Conservation (phyloP, 2,329 filamentous ascomycete genomes). For the Gaeumannomyces sp. region DNA sequence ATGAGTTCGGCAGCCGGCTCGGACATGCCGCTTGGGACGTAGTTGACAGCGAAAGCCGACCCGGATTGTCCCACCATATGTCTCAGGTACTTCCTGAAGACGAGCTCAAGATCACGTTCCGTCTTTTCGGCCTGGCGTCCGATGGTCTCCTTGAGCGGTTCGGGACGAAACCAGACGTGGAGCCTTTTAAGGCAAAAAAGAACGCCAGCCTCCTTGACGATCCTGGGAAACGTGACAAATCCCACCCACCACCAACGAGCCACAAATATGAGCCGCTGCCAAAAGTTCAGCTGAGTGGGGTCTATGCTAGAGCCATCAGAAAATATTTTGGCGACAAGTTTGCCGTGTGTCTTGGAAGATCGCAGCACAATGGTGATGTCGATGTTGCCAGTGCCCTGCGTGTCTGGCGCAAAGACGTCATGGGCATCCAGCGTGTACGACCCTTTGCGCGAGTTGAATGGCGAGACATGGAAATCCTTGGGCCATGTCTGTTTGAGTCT, state of each 20-base stretch:
- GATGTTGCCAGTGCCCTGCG: conserved; percentile 36
- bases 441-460: conserved; percentile 61
- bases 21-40: conserved; percentile 44
- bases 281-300: conserved; percentile 35
- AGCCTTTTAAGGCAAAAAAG: conserved; percentile 53
- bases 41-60: conserved; percentile 42
- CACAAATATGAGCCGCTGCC: conserved; percentile 42
- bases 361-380: conserved; percentile 55
- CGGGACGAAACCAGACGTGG: conserved; percentile 59
- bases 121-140: conserved; percentile 43
- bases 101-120: conserved; percentile 40
- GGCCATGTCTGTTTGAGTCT: conserved; percentile 47
- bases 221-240: conserved; percentile 59
- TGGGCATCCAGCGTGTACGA: conserved; percentile 43
- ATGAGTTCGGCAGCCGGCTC: conserved; percentile 32
- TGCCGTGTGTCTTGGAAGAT: conserved; percentile 54
- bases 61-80: conserved; percentile 42
- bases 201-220: conserved; percentile 51
- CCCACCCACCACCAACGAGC: conserved; percentile 61
- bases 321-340: conserved; percentile 55
- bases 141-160: conserved; percentile 51
- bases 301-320: conserved; percentile 46
- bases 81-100: conserved; percentile 42
- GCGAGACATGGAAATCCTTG: conserved; percentile 73
- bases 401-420: conserved; percentile 38